A percentile compares a stretch with the other conserved stretches of the same genome.
phyloP scores from a whole-genome alignment of 805 yeast species.

The Yamadazyma sp. region DNA sequence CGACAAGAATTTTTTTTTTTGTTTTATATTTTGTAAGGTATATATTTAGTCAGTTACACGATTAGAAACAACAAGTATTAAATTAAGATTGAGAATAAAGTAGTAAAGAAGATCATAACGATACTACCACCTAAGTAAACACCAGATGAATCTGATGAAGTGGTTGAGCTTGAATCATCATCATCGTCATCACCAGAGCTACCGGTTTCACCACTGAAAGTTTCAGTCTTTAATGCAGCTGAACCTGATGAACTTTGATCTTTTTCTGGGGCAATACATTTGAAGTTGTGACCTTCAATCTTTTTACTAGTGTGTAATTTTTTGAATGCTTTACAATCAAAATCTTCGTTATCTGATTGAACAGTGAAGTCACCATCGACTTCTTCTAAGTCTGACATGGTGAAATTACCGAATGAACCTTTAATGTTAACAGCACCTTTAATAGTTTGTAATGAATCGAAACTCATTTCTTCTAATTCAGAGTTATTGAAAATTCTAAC shows the following conservation, averaged over 20 bases:
- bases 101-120: conserved; percentile 23
- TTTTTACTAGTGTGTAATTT: conserved; percentile 26
- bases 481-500: conserved; percentile 41
- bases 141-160: conserved; percentile 21
- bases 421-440: conserved; percentile 39
- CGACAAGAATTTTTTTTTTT: too few species aligned
- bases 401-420: conserved; percentile 38
- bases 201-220: conserved; percentile 19
- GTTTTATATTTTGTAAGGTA: too few species aligned
- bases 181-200: conserved; percentile 15
- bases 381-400: conserved; percentile 33
- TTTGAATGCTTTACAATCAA: conserved; percentile 35
- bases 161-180: conserved; percentile 16
- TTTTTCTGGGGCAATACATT: conserved; percentile 34
- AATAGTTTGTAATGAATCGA: conserved; percentile 27
- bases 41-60: too few species aligned
- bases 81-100: conserved; percentile 26
- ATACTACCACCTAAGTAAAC: conserved; percentile 16
- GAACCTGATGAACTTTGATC: conserved; percentile 17
- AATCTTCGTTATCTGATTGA: conserved; percentile 32
- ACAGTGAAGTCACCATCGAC: conserved; percentile 43
- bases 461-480: conserved; percentile 30
- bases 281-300: conserved; percentile 44
- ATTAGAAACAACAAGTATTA: conserved; percentile 13
- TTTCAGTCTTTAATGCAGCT: conserved; percentile 17